Evolutionary conservation across 108 stramenopile genomes (phyloP).

Genomic region (Craspedostauros australis): DNA sequence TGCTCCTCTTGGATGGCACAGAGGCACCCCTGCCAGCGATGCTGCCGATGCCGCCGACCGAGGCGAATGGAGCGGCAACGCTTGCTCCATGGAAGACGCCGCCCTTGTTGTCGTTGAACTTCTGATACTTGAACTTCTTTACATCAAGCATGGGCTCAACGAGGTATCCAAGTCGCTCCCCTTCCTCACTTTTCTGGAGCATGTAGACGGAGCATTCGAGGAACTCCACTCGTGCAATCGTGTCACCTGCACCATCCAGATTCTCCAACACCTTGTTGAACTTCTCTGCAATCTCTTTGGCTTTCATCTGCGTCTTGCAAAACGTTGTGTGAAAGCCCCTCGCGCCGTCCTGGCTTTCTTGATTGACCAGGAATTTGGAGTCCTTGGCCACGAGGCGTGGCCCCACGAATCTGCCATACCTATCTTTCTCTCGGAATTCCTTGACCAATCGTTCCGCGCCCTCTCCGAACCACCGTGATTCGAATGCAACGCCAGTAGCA

Average conservation of each 20-base stretch:
- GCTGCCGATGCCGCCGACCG: neutral
- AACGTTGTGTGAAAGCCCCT: neutral
- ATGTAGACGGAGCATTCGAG: neutral
- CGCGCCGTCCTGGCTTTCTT: neutral
- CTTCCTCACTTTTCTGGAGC: neutral
- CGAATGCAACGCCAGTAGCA: neutral
- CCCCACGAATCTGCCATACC: neutral
- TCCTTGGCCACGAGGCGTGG: neutral
- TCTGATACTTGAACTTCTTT: neutral
- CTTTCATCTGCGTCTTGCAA: neutral
- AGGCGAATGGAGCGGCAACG: neutral
- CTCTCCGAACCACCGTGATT: neutral
- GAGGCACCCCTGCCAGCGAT: neutral
- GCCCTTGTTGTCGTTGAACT: neutral
- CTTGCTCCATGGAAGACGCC: too few species aligned
- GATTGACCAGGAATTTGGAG: neutral
- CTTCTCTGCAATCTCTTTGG: neutral
- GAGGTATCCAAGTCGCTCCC: neutral
- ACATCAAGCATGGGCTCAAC: neutral
- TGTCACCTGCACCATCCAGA: too few species aligned
- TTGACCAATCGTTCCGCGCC: neutral
- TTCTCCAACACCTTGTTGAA: neutral
- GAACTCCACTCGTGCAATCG: neutral
- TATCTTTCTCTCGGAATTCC: neutral
- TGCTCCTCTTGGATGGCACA: neutral